Base-by-base conservation (phyloP, 306 rosid species). In the Trifolium repens region DNA sequence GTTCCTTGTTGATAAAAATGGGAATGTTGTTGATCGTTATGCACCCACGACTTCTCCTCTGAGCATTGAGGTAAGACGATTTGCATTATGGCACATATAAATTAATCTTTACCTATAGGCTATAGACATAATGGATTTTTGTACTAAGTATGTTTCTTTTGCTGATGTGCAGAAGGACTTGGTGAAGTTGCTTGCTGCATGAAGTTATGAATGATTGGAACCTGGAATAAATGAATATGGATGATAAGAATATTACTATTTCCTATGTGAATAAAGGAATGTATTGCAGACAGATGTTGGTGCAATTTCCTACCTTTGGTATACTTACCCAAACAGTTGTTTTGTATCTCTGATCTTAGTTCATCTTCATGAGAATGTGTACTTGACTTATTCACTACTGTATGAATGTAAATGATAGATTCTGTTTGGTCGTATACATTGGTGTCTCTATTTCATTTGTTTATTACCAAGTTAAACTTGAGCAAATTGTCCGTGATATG, bases 31-130 rank as follows among this genome's bases (percentile, higher is more conserved):
- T 35, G 93, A 94, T 9, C 99, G 99, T 27, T 94, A 94, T 78
- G 97, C 96, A 24, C 99, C 99, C 6, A 94, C 97, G 32, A 94
- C 96, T 58, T 86, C 97, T 68, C 99, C 99, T 17, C 96, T 94
- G 34, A 87, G 90, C 90, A 92, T 94, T 68, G 97, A 94, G 96
- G 99, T 94, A 76, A 60, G 50, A 57, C 75, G 10, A 53, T 53
- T 73, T 27, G 32, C 19, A 17, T 64, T 34, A 46, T 62, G 74
- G n/a, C 34, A n/a, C 50, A 27, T 30, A 17, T 53, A 9, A 8
- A 55, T 22, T 50, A 11, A 39, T 39, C 15, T n/a, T 26, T 66
- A 15, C 47, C 67, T 53, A 9, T 13, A 70, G 43, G 24, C 24
- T 22, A 46, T 67, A 34, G 24, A 71, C 32, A 26, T 63, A 27